These are phyloP conservation scores for Papiliotrema flavescens DNA, from an alignment of 1,284 basidiomycete species.

Conservation along the genomic window DNA sequence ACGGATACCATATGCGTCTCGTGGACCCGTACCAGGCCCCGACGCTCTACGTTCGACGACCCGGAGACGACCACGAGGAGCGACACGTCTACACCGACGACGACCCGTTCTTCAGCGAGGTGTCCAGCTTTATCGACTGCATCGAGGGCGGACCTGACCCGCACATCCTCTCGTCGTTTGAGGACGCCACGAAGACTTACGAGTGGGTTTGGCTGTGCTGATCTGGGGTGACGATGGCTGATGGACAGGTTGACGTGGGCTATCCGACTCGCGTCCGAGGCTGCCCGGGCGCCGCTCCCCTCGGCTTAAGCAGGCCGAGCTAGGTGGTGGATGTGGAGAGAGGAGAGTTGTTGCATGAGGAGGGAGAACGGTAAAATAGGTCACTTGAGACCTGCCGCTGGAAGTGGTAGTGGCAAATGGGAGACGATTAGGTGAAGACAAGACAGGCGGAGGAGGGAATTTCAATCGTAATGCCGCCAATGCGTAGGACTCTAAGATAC, in stretches of 20 bases:
- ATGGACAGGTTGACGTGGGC: constrained; percentile 47
- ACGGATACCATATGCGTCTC: constrained; percentile 68
- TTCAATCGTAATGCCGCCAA: too few relatives aligned
- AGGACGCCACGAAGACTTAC: constrained; percentile 59
- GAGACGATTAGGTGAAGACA: too few relatives aligned
- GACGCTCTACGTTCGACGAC: constrained; percentile 70
- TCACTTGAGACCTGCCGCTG: too few relatives aligned
- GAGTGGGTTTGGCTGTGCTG: constrained; percentile 9
- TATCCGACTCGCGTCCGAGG: constrained; percentile 72
- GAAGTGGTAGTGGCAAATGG: too few relatives aligned
- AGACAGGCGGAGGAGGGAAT: too few relatives aligned
- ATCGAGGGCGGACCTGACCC: constrained; percentile 57
- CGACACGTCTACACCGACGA: constrained; percentile 62
- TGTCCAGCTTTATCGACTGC: constrained; percentile 77
- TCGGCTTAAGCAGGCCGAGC: background rate
- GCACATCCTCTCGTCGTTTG: constrained; percentile 47
- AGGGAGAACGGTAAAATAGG: too few relatives aligned
- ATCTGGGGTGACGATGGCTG: background rate
- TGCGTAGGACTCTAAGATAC: too few relatives aligned
- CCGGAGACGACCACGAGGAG: constrained; percentile 80
- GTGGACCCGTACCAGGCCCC: constrained; percentile 76
- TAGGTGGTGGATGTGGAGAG: too few relatives aligned
- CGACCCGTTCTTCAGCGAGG: constrained; percentile 88
- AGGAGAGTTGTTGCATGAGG: too few relatives aligned
- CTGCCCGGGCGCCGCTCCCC: constrained; percentile 14